Percentiles rank a stretch among this genome's conserved stretches.
Evolutionary conservation across 257 asterid species (phyloP).

Genomic region (Verbena officinalis): DNA sequence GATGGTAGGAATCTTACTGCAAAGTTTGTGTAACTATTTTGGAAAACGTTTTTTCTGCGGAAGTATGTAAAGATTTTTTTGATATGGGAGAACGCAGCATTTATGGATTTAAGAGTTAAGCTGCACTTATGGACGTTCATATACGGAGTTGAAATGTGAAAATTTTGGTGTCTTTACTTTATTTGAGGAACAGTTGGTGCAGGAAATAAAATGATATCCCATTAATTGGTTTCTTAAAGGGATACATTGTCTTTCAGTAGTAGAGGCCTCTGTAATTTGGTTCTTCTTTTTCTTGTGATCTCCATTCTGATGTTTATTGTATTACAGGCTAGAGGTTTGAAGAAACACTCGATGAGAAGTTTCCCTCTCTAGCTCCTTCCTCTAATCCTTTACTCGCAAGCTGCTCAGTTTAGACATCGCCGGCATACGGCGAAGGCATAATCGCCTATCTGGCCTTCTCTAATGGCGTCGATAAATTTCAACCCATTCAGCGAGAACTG

Average conservation of each 20-base stretch:
- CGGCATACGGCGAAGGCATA: no score
- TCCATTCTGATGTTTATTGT: background rate
- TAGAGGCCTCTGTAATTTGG: background rate
- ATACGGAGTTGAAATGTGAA: background rate
- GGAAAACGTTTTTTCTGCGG: background rate
- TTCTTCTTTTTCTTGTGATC: background rate
- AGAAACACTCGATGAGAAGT: conserved; percentile 48
- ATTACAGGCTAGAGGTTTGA: conserved; percentile 45
- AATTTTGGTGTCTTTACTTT: background rate
- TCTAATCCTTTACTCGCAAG: no score
- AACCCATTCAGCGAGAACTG: conserved; percentile 79
- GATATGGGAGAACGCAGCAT: background rate
- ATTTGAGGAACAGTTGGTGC: background rate
- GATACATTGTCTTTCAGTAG: no score
- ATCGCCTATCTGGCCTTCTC: background rate
- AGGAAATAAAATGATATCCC: background rate
- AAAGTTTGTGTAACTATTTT: background rate
- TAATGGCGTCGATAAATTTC: conserved; percentile 75
- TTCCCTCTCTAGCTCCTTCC: no score
- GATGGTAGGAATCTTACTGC: background rate
- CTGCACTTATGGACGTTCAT: background rate
- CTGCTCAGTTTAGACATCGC: no score
- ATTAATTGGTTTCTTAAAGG: background rate
- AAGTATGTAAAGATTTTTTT: background rate
- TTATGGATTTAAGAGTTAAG: background rate